Conservation (phyloP, 305 asterid genomes). For the Striga hermonthica region DNA sequence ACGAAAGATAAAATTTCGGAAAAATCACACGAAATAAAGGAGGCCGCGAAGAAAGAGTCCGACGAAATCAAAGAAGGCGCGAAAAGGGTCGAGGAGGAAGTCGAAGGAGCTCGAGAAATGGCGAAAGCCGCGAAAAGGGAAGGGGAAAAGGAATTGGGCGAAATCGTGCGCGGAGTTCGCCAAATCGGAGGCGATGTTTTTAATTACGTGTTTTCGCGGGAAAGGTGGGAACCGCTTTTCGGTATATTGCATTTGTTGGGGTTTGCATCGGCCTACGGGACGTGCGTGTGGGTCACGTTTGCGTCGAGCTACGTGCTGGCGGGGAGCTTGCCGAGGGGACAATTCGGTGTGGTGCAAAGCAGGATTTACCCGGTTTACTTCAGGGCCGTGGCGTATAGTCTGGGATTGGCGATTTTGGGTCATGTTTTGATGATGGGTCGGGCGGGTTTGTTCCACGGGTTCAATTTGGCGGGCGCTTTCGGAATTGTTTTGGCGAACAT, state of each 20-base stretch:
- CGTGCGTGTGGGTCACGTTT: conserved; percentile 68
- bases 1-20: conserved; percentile 26
- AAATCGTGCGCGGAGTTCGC: conserved; percentile 28
- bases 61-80: conserved; percentile 7
- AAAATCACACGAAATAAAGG: conserved; percentile 11
- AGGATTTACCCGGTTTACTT: conserved; percentile 73
- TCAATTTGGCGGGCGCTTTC: conserved; percentile 43
- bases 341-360: conserved; percentile 67
- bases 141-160: conserved; percentile 40
- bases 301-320: conserved; percentile 66
- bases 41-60: conserved; percentile 25
- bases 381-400: conserved; percentile 51
- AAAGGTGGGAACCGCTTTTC: conserved; percentile 28
- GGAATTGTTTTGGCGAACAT: conserved; percentile 44
- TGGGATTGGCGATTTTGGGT: conserved; percentile 54
- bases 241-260: conserved; percentile 53
- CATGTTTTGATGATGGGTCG: conserved; percentile 41
- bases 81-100: conserved; percentile 23
- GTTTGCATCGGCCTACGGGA: conserved; percentile 61
- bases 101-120: conserved; percentile 27
- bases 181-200: conserved; percentile 34
- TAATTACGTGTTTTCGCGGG: conserved; percentile 29
- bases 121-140: conserved; percentile 30
- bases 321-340: conserved; percentile 56
- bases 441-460: conserved; percentile 37